Evolutionary conservation across 2,329 filamentous ascomycete species (phyloP), one percentile per base, ranked within the genome.

Genomic region (Fusarium chaquense): DNA sequence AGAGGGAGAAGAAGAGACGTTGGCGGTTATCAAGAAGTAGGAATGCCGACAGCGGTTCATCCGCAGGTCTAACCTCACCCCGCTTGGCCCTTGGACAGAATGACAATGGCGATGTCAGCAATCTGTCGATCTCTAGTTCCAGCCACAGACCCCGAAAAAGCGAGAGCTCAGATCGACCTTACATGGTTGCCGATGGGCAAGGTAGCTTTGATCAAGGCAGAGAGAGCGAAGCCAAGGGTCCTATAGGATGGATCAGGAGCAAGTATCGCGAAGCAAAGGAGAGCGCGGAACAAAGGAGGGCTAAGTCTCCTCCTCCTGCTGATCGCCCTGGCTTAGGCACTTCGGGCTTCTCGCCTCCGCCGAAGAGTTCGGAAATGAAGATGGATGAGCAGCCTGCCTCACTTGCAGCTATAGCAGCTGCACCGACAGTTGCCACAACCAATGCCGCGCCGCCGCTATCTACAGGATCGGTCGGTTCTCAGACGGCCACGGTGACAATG

Each of bases 1-100:
- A 91, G 55, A 90, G 87, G 72, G 89, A 92, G 55, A 92, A 90
- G 79, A 91, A 90, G 75, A 88, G 86, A 61, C 89, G 91, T 30
- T 88, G 87, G 83, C 93, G 93, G 83, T 84, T 94, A 54, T 91
- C 93, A 20, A 90, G 90, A 22, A 85, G 73, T 33, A 78, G 85
- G 57, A 89, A 86, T 65, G 87, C 90, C 35, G 89, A 90, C 35
- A 79, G 84, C 45, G 80, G 84, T 13, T 77, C 83, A 26, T 73
- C 82, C 60, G 71, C 81, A 72, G 64, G 80, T 59, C 58, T 86
- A 69, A 77, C 83, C 62, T 77, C 85, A 55, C 80, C 85, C 56
- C 76, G 81, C 10, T 78, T 81, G 41, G 81, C 80, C 2, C 73
- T 90, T n/a, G 90, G 89, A 15, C 83, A 86, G 13, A 91, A 91